Evolutionary conservation across 257 asterid species (phyloP), one percentile per base, ranked within the genome.

Genomic region (Parsonsia alboflavescens): DNA sequence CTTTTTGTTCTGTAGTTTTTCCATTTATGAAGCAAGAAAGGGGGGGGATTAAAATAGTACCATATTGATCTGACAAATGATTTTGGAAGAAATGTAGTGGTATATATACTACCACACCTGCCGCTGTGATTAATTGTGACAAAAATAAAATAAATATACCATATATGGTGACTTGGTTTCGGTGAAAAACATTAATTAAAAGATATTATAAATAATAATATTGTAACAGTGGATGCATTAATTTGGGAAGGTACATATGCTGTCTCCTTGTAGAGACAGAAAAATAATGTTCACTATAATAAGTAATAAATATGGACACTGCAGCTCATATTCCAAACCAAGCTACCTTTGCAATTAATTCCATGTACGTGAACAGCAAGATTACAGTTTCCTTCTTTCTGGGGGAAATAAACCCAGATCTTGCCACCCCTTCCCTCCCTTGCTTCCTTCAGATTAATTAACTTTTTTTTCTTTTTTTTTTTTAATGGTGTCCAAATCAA

Each of bases 281-380:
- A 12, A 56, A 56, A n/a, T n/a, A 21, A n/a, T 56, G 6, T 0
- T 12, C 30, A 17, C 15, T 30, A 33, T 10, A 36, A 10, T 53
- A 30, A n/a, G 22, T 1, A 53, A 33, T 53, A 36, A 33, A 71
- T 53, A 46, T 15, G 50, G 36, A 8, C 64, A 13, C 65, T 56
- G 68, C 61, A 73, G 76, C 70, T 45, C 69, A 73, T 58, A 73
- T 59, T 73, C 70, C 70, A 28, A 59, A 26, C 26, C 12, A 54
- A 71, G 52, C 53, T 45, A 28, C 12, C 46, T 26, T 44, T 9
- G 57, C 24, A 58, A 16, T 42, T 42, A 72, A 57, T 72, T 57
- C 39, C 15, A 49, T 26, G 48, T 30, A 52, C 16, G 52, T 71
- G 52, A 71, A 54, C 12, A 21, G 33, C 28, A 71, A 36, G 50